A percentile compares a stretch with the other conserved stretches of the same genome.
phyloP scores from a whole-genome alignment of 1,284 basidiomycete species.

The Malassezia equina region DNA sequence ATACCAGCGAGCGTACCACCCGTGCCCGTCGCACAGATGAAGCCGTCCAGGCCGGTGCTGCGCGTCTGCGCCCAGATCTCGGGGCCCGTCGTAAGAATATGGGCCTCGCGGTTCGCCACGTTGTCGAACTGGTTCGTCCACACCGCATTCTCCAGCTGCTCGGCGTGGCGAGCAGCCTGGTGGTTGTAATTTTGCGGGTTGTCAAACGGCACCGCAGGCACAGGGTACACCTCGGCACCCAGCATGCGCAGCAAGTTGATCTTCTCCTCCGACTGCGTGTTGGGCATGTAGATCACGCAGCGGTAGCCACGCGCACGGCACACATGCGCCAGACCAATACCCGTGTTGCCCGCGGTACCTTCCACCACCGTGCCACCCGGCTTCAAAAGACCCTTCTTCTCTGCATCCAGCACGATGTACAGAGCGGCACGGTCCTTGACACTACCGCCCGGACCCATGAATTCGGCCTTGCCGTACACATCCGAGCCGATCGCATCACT shows the following conservation, averaged over 20 bases:
- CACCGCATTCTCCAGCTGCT: constrained; percentile 72
- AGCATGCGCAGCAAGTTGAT: constrained; percentile 94
- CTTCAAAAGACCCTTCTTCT: constrained; percentile 67
- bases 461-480: constrained; percentile 90
- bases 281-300: constrained; percentile 99
- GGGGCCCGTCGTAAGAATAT: constrained; percentile 83
- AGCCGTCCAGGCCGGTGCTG: constrained; percentile 67
- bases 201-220: constrained; percentile 91
- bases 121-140: constrained; percentile 99
- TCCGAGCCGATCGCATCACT: constrained; percentile 81
- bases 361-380: constrained; percentile 92
- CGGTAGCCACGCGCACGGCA: constrained; percentile 86
- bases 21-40: constrained; percentile 86
- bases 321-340: constrained; percentile 84
- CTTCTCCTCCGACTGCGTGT: constrained; percentile 88
- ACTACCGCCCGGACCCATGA: constrained; percentile 96
- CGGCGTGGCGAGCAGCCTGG: constrained; percentile 81
- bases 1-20: constrained; percentile 89
- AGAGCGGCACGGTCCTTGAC: constrained; percentile 96
- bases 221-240: constrained; percentile 87
- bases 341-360: constrained; percentile 97
- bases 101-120: constrained; percentile 71
- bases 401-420: constrained; percentile 78
- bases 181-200: constrained; percentile 97
- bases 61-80: constrained; percentile 88